These are phyloP conservation scores for Pyrenophora seminiperda DNA, from an alignment of 2,329 filamentous ascomycete genomes.

Conservation along the genomic window DNA sequence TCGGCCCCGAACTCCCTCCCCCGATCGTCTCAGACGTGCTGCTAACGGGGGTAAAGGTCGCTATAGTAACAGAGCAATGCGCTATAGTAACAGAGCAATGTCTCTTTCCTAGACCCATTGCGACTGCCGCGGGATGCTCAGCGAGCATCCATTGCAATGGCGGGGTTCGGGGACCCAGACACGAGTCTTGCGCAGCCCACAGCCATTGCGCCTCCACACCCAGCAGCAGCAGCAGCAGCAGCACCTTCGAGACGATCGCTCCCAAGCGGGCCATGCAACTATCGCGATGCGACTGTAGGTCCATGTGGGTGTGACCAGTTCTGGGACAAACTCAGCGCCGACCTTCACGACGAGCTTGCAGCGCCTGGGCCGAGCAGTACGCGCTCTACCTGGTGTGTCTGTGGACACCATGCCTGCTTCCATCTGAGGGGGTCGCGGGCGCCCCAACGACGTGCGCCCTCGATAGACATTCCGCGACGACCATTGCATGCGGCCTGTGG, in stretches of 20 bases:
- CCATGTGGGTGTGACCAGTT: slow-evolving; percentile 62
- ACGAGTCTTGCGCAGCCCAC: slow-evolving; percentile 25
- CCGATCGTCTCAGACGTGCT: slow-evolving; percentile 15
- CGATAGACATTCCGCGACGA: slow-evolving; percentile 10
- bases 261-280: slow-evolving; percentile 60
- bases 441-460: slow-evolving; percentile 18
- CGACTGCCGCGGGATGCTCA: slow-evolving; percentile 42
- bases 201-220: slow-evolving; percentile 23
- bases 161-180: slow-evolving; percentile 37
- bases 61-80: slow-evolving; percentile 23
- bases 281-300: slow-evolving; percentile 54
- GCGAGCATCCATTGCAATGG: slow-evolving; percentile 44
- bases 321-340: slow-evolving; percentile 50
- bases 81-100: slow-evolving; percentile 31
- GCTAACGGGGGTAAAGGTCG: slow-evolving; percentile 36
- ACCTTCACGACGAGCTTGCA: slow-evolving; percentile 38
- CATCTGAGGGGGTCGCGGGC: slow-evolving; percentile 48
- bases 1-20: slow-evolving; percentile 25
- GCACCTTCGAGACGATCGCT: slow-evolving; percentile 42
- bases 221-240: too few relatives aligned
- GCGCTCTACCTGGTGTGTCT: slow-evolving; percentile 56
- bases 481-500: slow-evolving; percentile 19
- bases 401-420: slow-evolving; percentile 63
- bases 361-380: slow-evolving; percentile 33
- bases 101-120: slow-evolving; percentile 34